phyloP scores from a whole-genome alignment of 2,329 filamentous ascomycete genomes.

The Pochonia chlamydosporia region DNA sequence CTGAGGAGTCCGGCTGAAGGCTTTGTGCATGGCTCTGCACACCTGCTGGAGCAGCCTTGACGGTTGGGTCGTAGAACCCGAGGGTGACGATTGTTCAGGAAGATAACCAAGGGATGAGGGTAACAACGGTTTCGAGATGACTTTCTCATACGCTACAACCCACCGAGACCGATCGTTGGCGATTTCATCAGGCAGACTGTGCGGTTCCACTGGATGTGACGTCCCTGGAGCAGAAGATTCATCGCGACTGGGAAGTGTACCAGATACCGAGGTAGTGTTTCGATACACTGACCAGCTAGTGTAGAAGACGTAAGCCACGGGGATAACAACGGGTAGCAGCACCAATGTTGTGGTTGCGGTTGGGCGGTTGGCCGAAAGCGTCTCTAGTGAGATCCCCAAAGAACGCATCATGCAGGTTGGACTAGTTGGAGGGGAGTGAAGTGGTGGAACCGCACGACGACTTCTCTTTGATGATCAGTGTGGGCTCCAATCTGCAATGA shows the following conservation, averaged over 20 bases:
- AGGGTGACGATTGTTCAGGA: neutral
- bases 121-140: slow-evolving; percentile 18
- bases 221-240: neutral
- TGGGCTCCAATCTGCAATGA: too few species aligned
- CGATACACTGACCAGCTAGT: slow-evolving; percentile 7
- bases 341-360: neutral
- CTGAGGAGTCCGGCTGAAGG: slow-evolving; percentile 27
- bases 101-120: slow-evolving; percentile 5
- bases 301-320: slow-evolving; percentile 12
- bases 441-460: neutral
- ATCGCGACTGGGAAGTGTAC: neutral
- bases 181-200: slow-evolving; percentile 17
- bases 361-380: neutral
- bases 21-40: slow-evolving; percentile 20
- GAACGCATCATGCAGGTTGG: neutral
- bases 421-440: neutral
- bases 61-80: neutral
- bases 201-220: slow-evolving; percentile 1
- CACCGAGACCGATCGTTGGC: slow-evolving; percentile 14
- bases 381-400: neutral
- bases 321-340: slow-evolving; percentile 7
- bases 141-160: slow-evolving; percentile 22
- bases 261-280: slow-evolving; percentile 8
- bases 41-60: slow-evolving; percentile 20
- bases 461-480: too few species aligned